Conservation (phyloP, 768 basidiomycete species). For the Fomitopsis serialis region DNA sequence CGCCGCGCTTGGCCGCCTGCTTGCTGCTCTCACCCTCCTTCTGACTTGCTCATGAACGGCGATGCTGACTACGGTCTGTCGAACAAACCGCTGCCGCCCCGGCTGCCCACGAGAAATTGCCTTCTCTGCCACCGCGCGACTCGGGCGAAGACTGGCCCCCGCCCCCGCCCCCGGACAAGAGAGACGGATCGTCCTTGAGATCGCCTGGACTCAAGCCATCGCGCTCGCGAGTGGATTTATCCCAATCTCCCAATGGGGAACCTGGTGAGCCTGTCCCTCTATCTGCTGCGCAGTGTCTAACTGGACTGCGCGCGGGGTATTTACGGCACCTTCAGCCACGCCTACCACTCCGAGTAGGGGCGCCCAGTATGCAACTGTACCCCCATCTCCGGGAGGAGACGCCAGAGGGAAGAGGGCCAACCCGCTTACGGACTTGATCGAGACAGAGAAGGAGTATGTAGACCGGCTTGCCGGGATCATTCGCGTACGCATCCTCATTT, state of each 20-base stretch:
- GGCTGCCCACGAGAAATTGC: constrained; percentile 24
- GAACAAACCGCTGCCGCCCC: constrained; percentile 26
- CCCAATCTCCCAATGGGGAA: neutral
- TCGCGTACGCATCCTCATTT: too few relatives aligned
- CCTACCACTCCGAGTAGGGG: constrained; percentile 7
- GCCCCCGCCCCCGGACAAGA: neutral
- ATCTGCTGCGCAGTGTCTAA: constrained; percentile 1
- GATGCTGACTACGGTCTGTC: constrained; percentile 9
- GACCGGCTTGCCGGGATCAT: constrained; percentile 88
- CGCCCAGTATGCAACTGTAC: neutral
- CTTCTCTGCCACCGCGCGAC: constrained; percentile 18
- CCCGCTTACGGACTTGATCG: constrained; percentile 87
- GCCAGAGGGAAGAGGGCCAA: constrained; percentile 64
- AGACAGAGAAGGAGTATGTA: constrained; percentile 90
- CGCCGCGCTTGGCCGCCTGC: constrained; percentile 2
- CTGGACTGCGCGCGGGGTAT: constrained; percentile 2
- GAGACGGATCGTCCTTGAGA: neutral
- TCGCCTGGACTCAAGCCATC: neutral
- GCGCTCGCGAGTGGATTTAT: neutral
- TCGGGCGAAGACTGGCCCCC: neutral
- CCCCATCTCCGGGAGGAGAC: constrained; percentile 30
- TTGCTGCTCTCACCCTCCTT: constrained; percentile 12
- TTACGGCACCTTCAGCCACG: constrained; percentile 10
- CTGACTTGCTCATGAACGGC: constrained; percentile 14
- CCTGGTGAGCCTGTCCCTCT: neutral